Percentiles rank a stretch among this genome's conserved stretches.
Conservation (phyloP, 23 red algal genomes). For the Gracilariopsis chorda region DNA sequence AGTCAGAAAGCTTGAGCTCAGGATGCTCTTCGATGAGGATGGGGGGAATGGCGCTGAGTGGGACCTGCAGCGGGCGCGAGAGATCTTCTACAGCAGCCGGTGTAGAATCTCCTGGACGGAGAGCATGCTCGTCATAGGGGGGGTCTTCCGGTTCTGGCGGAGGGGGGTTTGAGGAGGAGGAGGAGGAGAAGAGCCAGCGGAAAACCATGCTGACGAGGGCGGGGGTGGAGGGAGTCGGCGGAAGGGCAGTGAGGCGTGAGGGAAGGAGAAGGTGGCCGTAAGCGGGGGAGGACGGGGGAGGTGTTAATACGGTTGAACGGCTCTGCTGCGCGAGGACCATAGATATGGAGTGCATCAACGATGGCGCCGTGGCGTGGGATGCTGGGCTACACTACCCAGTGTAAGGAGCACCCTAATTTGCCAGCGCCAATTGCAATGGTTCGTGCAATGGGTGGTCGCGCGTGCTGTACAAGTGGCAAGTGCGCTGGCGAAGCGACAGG, state of each 20-base stretch:
- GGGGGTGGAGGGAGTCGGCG: neutral
- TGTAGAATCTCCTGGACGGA: conserved; percentile 48
- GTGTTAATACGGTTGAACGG: neutral
- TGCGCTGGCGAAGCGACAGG: no score
- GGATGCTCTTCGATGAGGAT: conserved; percentile 26
- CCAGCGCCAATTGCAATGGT: no score
- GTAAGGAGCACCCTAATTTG: no score
- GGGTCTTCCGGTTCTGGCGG: neutral
- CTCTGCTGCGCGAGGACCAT: neutral
- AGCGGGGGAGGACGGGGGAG: neutral
- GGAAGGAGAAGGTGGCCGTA: neutral
- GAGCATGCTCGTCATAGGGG: conserved; percentile 11
- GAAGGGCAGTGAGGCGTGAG: neutral
- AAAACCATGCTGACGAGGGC: conserved; percentile 32
- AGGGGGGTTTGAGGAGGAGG: neutral
- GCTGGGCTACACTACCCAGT: no score
- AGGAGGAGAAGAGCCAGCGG: conserved; percentile 49
- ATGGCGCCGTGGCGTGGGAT: no score
- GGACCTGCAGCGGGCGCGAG: conserved; percentile 16
- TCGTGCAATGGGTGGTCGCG: no score
- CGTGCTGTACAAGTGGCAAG: no score
- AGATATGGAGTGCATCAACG: neutral
- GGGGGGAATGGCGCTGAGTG: conserved; percentile 43
- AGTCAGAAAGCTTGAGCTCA: conserved; percentile 37
- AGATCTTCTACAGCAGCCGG: conserved; percentile 13